These are phyloP conservation scores for Chlamydomonas sp. DNA, from an alignment of 139 green algal species.

Conservation along the genomic window DNA sequence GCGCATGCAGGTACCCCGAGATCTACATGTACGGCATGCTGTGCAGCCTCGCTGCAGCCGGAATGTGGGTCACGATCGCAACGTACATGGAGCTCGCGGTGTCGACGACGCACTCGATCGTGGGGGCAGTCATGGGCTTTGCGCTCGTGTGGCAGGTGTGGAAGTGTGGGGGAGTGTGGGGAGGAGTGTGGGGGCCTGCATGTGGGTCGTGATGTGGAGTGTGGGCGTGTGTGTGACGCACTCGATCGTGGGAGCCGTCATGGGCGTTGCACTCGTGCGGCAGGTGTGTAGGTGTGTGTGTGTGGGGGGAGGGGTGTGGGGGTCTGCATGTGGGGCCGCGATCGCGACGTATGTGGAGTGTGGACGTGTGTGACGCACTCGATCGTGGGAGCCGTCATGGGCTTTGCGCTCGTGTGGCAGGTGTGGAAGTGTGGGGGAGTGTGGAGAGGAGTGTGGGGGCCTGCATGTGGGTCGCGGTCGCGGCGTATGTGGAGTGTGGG, in stretches of 20 bases:
- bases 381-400: conserved; percentile 35
- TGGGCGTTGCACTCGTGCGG: too few species aligned
- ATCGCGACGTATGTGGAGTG: conserved; percentile 39
- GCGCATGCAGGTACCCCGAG: conserved; percentile 14
- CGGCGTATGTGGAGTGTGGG: too few species aligned
- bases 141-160: conserved; percentile 26
- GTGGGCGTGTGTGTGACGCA: too few species aligned
- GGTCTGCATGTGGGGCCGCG: too few species aligned
- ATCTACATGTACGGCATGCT: conserved; percentile 48
- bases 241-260: too few species aligned
- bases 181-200: too few species aligned
- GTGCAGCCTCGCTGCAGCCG: conserved; percentile 24
- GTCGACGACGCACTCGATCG: conserved; percentile 48
- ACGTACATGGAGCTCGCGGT: conserved; percentile 44
- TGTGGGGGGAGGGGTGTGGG: too few species aligned
- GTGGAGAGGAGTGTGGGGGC: too few species aligned
- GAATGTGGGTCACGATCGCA: conserved; percentile 32
- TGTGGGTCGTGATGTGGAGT: too few species aligned
- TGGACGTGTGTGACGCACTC: conserved; percentile 53
- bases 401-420: conserved; percentile 34
- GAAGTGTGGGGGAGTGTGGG: too few species aligned
- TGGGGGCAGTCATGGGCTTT: conserved; percentile 42
- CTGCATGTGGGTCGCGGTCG: too few species aligned
- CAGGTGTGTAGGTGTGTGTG: too few species aligned
- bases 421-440: conserved; percentile 1